Conservation (phyloP, 768 basidiomycete genomes). For the Strobilomyces confusus region DNA sequence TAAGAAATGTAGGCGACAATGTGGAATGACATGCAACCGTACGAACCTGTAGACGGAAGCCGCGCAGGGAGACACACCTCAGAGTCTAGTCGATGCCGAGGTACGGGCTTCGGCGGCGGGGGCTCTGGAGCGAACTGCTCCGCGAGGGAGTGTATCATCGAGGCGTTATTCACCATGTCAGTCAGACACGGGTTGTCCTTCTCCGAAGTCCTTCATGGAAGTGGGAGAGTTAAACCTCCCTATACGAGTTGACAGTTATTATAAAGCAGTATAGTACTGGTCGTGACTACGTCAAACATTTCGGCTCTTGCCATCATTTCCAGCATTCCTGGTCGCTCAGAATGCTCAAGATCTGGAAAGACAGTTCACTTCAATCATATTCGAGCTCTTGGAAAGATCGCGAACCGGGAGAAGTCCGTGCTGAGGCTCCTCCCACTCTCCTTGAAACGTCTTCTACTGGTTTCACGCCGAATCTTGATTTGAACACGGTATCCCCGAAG, state of each 20-base stretch:
- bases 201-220: conserved; percentile 11
- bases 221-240: conserved; percentile 5
- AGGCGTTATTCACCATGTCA: conserved; percentile 53
- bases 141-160: conserved; percentile 28
- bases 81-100: conserved; percentile 41
- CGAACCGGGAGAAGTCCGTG: conserved; percentile 28
- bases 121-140: conserved; percentile 22
- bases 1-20: conserved; percentile 25
- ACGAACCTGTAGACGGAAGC: conserved; percentile 63
- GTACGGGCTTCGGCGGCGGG: conserved; percentile 15
- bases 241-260: conserved; percentile 6
- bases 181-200: conserved; percentile 3
- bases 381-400: background rate
- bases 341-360: conserved; percentile 26
- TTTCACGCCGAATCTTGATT: conserved; percentile 7
- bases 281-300: too few species aligned
- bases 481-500: conserved; percentile 10
- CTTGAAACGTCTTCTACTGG: conserved; percentile 14
- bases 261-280: too few species aligned
- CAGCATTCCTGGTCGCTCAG: conserved; percentile 16
- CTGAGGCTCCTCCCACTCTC: conserved; percentile 21
- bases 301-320: background rate
- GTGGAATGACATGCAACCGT: conserved; percentile 1
- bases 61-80: conserved; percentile 63
- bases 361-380: conserved; percentile 10